Evolutionary conservation across 1,139 yeast genomes (phyloP), one percentile per base, ranked within the genome.

Genomic region (Zygosaccharomyces sapae): DNA sequence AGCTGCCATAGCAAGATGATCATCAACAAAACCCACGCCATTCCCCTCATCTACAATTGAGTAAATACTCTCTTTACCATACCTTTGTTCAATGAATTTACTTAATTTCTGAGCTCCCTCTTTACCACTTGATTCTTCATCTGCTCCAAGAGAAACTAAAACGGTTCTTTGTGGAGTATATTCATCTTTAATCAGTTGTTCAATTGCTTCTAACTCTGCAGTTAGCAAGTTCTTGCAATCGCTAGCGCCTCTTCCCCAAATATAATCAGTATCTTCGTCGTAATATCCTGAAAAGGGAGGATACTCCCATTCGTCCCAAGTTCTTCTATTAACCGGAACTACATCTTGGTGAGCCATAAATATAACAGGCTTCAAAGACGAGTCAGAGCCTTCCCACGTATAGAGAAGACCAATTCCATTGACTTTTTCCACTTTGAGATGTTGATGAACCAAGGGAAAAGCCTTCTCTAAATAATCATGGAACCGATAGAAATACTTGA

Each of bases 311-410:
- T 74, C 71, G 25, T 59, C 67, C 43, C 74, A 65, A 2, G 86
- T 77, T 24, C 73, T 80, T 31, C 70, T 66, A 52, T 80, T 81
- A n/a, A 85, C 83, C 0, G 95, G 95, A 12, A 86, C 95, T 4
- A 83, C 86, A 60, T 86, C 95, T 64, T 79, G 85, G 63, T 87
- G 96, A 1, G 89, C 89, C 58, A 82, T 76, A 38, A 86, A 69
- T 63, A 86, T 63, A 9, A 81, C 55, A 10, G 95, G 95, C 63
- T 83, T 83, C 56, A 82, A 69, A 2, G 56, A 47, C 4, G 65
- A 36, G 52, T 80, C 65, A 1, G 77, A 60, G 16, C 95, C 95
- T 54, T 76, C 66, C 85, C 88, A 82, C 20, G 79, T 73, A 61
- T 73, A 80, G 8, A 86, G 74, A 46, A 86, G 69, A 0, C 89